Evolutionary conservation across 2,329 filamentous ascomycete species (phyloP).

Genomic region (Aspergillus viridinutans): DNA sequence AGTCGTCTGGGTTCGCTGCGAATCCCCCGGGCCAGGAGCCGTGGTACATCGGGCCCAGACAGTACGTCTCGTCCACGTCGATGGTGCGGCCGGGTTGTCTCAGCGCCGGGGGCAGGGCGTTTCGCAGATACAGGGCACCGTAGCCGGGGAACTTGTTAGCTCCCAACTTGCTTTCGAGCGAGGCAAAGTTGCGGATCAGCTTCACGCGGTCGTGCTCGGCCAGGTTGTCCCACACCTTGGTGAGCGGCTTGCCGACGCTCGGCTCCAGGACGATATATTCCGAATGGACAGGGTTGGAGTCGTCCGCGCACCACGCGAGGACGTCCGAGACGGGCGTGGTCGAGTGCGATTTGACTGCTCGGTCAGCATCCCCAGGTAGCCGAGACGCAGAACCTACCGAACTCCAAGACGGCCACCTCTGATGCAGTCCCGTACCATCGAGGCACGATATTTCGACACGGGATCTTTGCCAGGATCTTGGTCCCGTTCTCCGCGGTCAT

Average conservation of each 20-base stretch:
- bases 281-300: slow-evolving; percentile 24
- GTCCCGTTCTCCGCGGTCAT: slow-evolving; percentile 20
- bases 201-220: slow-evolving; percentile 14
- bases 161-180: slow-evolving; percentile 23
- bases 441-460: slow-evolving; percentile 19
- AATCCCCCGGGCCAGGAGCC: slow-evolving; percentile 14
- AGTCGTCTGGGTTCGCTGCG: slow-evolving; percentile 7
- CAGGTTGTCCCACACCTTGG: slow-evolving; percentile 26
- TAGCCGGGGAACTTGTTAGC: slow-evolving; percentile 19
- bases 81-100: slow-evolving; percentile 3
- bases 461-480: slow-evolving; percentile 21
- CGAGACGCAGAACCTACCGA: slow-evolving; percentile 12
- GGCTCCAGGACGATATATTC: slow-evolving; percentile 37
- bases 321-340: slow-evolving; percentile 25
- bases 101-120: slow-evolving; percentile 2
- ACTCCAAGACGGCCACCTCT: slow-evolving; percentile 20
- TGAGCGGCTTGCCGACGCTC: slow-evolving; percentile 22
- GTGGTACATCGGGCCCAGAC: slow-evolving; percentile 14
- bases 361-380: neutral
- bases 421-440: slow-evolving; percentile 21
- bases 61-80: slow-evolving; percentile 12
- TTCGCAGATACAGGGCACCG: slow-evolving; percentile 7
- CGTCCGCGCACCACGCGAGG: slow-evolving; percentile 22
- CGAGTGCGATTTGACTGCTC: slow-evolving; percentile 14
- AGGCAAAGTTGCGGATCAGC: slow-evolving; percentile 25